Evolutionary conservation across 768 basidiomycete genomes (phyloP), one percentile per base, ranked within the genome.

Genomic region (Psilocybe sp.): DNA sequence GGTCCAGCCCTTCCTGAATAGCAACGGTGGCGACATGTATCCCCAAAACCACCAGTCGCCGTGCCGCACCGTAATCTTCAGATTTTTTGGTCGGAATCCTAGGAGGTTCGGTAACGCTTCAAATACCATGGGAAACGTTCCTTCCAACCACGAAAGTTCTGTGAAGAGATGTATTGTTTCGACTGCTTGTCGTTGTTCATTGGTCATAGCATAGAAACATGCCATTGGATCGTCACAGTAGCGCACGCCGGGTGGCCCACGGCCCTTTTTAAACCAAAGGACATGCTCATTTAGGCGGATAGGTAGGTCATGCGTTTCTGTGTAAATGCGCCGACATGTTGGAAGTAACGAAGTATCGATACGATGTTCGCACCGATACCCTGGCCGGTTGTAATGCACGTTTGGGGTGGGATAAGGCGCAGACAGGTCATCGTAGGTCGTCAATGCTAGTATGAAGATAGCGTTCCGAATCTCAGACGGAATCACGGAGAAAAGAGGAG

Each of bases 291-390:
- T 51, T 8, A 20, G 45, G 28, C 44, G 28, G 23, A 51, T 38
- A 9, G 50, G 38, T 4, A 51, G 37, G 33, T 51, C 50, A 31
- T 47, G 50, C 11, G 50, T 42, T n/a, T 51, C 50, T 28, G 28
- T 46, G 39, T 46, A 51, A 4, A 47, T 35, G 31, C 44, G 50
- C 12, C 33, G 23, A 34, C 50, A 51, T 14, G 50, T 46, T 8
- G 19, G 20, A 5, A 51, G 45, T 19, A 51, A 15, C 2, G 38
- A 14, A 1, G 50, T 51, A 28, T 16, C 7, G 23, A 46, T 46
- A 13, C 44, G 38, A 13, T 51, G 50, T 28, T 41, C 32, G 28
- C 46, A 51, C 6, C 39, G 32, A 20, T 46, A 51, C 37, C 45
- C 45, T 28, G 44, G 44, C 20, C 50, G 16, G 18, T 28, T 23